A percentile compares a stretch with the other conserved stretches of the same genome.
These are phyloP conservation scores for Trichosporon faecale DNA, from an alignment of 1,284 basidiomycete species.

Conservation along the genomic window DNA sequence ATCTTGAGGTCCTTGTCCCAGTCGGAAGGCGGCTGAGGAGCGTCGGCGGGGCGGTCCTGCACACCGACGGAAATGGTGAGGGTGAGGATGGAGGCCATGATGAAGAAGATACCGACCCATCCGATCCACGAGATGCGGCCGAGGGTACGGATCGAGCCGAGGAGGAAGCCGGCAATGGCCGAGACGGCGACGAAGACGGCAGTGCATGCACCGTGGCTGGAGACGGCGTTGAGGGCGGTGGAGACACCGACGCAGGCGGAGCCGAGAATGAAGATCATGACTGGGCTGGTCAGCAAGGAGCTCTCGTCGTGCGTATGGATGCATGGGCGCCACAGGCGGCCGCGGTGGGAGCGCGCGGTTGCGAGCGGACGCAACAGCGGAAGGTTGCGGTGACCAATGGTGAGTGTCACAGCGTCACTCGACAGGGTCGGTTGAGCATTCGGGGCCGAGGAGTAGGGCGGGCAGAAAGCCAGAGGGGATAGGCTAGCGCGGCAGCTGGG, in stretches of 20 bases:
- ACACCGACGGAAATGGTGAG: slow-evolving; percentile 50
- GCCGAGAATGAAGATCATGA: slow-evolving; percentile 34
- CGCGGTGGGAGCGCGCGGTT: not conserved
- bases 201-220: slow-evolving; percentile 27
- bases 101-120: slow-evolving; percentile 41
- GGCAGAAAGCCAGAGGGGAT: not conserved
- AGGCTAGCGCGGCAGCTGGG: not conserved
- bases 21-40: slow-evolving; percentile 29
- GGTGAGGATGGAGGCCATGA: slow-evolving; percentile 46
- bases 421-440: not conserved
- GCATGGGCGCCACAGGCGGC: not conserved
- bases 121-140: slow-evolving; percentile 47
- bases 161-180: slow-evolving; percentile 34
- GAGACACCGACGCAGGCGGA: slow-evolving; percentile 31
- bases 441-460: not conserved
- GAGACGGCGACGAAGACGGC: slow-evolving; percentile 44
- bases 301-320: not conserved
- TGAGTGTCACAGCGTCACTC: not conserved
- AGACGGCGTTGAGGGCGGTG: slow-evolving; percentile 30
- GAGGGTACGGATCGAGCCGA: slow-evolving; percentile 47
- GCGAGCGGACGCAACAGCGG: not conserved
- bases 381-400: not conserved
- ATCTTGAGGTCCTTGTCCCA: slow-evolving; percentile 40
- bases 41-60: slow-evolving; percentile 36
- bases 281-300: slow-evolving; percentile 10